These are phyloP conservation scores for Suhomyces xylopsoci DNA, from an alignment of 805 yeast genomes.

Conservation along the genomic window DNA sequence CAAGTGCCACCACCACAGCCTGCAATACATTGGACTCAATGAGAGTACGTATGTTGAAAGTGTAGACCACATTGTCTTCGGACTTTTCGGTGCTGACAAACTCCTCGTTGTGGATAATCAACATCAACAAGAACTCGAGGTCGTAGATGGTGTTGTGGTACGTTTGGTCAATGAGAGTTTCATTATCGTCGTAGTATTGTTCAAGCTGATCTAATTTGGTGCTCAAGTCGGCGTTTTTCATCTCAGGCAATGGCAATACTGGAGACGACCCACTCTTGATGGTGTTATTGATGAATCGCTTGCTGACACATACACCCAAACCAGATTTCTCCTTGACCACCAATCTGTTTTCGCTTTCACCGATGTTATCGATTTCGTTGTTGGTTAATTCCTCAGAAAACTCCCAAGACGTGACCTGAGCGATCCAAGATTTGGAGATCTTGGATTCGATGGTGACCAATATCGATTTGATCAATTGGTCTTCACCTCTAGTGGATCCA, in stretches of 20 bases:
- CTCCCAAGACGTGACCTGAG: slow-evolving; percentile 63
- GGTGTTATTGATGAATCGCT: slow-evolving; percentile 48
- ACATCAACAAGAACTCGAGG: slow-evolving; percentile 63
- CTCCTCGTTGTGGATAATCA: slow-evolving; percentile 64
- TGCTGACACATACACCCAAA: slow-evolving; percentile 50
- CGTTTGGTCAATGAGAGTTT: slow-evolving; percentile 14
- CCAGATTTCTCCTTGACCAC: slow-evolving; percentile 45
- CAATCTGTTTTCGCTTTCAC: slow-evolving; percentile 46
- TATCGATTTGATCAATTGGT: slow-evolving; percentile 56
- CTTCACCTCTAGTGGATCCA: slow-evolving; percentile 64
- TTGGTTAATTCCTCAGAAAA: slow-evolving; percentile 41
- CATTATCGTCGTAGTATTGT: slow-evolving; percentile 22
- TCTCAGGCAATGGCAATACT: neutral
- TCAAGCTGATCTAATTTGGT: slow-evolving; percentile 21
- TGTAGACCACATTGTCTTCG: slow-evolving; percentile 17
- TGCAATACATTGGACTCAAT: slow-evolving; percentile 57
- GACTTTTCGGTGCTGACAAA: slow-evolving; percentile 40
- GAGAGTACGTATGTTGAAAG: slow-evolving; percentile 53
- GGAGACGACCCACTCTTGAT: slow-evolving; percentile 16
- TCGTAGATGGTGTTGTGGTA: slow-evolving; percentile 50
- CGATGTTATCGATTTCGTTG: slow-evolving; percentile 46
- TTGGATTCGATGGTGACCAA: slow-evolving; percentile 57
- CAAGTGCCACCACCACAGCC: slow-evolving; percentile 45
- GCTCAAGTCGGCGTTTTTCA: neutral
- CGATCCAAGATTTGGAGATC: slow-evolving; percentile 61